Evolutionary conservation across 192 early-diverging fungal genomes (phyloP), one percentile per base, ranked within the genome.

Genomic region (Radiomyces spectabilis): DNA sequence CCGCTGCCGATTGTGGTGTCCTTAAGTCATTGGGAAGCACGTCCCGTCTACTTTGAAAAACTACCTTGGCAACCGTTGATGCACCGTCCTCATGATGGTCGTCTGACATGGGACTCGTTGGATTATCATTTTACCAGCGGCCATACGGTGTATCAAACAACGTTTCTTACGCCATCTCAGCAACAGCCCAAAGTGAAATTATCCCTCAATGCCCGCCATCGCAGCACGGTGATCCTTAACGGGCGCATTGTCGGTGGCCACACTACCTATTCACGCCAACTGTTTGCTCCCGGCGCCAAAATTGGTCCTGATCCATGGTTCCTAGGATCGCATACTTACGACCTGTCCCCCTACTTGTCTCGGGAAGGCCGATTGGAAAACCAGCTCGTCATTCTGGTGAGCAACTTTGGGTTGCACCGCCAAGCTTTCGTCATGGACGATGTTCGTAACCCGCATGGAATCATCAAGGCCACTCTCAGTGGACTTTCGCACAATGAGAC

Each of bases 381-480:
- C 55, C 74, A 80, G 27, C 60, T 94, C 3, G 47, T 87, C 39
- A 59, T 91, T 5, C 56, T 89, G 1, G 78, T 91, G 27, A 89
- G 92, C 50, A 86, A 80, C 39, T 88, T 79, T 57, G 92, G 92
- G 0, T 54, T 90, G 42, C 81, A 77, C 43, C 66, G 86, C 22
- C 82, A 86, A 43, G 74, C 87, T 0, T 75, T 83, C 40, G 69
- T 84, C 2, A 68, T 85, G 59, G 84, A 91, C 61, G 89, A 94
- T 63, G 76, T 83, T 24, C 76, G 80, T 12, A 83, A 83, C 53
- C 82, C 84, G 32, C 74, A 88, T 10, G 92, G 92, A 5, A 58
- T 94, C 30, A 74, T 85, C 37, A 76, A 79, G 1, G 85, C 84
- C 0, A 72, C 69, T 21, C 64, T 85, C 26, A 57, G 66, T n/a